Evolutionary conservation across 2,329 filamentous ascomycete species (phyloP).

Genomic region (Diaporthe citriasiana): DNA sequence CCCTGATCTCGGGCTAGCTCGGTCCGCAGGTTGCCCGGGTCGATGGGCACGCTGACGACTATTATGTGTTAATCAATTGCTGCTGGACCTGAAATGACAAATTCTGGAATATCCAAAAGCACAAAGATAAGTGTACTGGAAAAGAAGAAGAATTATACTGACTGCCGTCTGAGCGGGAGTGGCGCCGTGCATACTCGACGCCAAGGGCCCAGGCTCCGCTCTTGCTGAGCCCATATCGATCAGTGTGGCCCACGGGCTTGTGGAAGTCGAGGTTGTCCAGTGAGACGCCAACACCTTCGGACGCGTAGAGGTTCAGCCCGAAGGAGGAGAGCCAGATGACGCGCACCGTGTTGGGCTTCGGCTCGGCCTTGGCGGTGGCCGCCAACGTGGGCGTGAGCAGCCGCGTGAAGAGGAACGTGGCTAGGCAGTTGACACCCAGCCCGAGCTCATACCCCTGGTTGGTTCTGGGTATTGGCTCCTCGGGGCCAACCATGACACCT

Average conservation of each 20-base stretch:
- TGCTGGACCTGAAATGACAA: neutral
- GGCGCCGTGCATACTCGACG: slow-evolving; percentile 46
- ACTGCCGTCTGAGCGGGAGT: slow-evolving; percentile 43
- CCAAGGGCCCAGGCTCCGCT: slow-evolving; percentile 45
- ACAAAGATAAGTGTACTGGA: neutral
- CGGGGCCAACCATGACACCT: slow-evolving; percentile 53
- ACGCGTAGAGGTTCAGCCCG: slow-evolving; percentile 4
- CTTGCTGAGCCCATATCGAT: slow-evolving; percentile 48
- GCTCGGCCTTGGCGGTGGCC: slow-evolving; percentile 7
- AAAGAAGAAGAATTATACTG: neutral
- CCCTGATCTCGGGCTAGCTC: slow-evolving; percentile 35
- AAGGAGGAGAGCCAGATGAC: slow-evolving; percentile 38
- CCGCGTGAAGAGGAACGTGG: slow-evolving; percentile 36
- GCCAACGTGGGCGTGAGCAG: slow-evolving; percentile 39
- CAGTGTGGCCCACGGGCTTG: neutral
- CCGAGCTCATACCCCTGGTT: slow-evolving; percentile 43
- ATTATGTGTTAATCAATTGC: neutral
- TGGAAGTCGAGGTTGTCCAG: slow-evolving; percentile 39
- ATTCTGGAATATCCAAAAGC: neutral
- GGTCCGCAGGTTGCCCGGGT: slow-evolving; percentile 49
- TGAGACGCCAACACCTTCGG: slow-evolving; percentile 15
- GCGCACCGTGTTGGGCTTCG: slow-evolving; percentile 25
- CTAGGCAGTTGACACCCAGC: slow-evolving; percentile 40
- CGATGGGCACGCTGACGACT: slow-evolving; percentile 47
- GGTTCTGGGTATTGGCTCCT: slow-evolving; percentile 44